These are phyloP conservation scores for Lactarius indigo DNA, from an alignment of 768 basidiomycete species.

Conservation along the genomic window DNA sequence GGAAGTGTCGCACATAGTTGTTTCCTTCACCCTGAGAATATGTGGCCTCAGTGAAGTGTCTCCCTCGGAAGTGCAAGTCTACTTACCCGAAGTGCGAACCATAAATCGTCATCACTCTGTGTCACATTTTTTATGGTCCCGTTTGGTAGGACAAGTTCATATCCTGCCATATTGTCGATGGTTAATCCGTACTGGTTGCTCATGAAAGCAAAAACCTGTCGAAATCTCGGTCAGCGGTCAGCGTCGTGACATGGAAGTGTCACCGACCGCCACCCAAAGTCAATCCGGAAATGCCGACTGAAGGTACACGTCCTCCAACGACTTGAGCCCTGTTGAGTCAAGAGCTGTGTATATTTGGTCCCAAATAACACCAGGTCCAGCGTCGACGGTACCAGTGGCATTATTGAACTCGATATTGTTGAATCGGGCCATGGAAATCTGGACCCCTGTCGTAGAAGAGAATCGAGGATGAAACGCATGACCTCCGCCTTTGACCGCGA, in stretches of 20 bases:
- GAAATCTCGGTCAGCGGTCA: not conserved
- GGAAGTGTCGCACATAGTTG: conserved; percentile 9
- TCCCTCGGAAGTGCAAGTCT: not conserved
- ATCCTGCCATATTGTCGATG: conserved; percentile 33
- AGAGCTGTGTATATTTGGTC: conserved; percentile 27
- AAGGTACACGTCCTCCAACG: conserved; percentile 26
- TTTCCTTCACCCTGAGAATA: conserved; percentile 13
- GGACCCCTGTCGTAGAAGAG: conserved; percentile 30
- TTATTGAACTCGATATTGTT: conserved; percentile 5
- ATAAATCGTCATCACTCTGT: not conserved
- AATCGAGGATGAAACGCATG: conserved; percentile 27
- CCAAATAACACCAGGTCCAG: conserved; percentile 30
- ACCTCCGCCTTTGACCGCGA: conserved; percentile 20
- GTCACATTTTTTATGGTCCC: conserved; percentile 23
- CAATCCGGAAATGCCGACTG: conserved; percentile 28
- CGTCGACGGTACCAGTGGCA: conserved; percentile 9
- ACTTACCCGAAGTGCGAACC: conserved; percentile 20
- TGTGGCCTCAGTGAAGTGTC: not conserved
- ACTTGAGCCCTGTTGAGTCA: conserved; percentile 23
- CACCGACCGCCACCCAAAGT: not conserved
- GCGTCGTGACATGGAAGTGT: no score
- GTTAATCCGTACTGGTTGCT: no score
- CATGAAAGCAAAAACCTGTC: not conserved
- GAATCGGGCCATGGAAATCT: conserved; percentile 30
- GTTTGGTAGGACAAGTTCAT: conserved; percentile 32